Evolutionary conservation across 2,329 filamentous ascomycete genomes (phyloP), one percentile per base, ranked within the genome.

Genomic region (Mariannaea elegans): DNA sequence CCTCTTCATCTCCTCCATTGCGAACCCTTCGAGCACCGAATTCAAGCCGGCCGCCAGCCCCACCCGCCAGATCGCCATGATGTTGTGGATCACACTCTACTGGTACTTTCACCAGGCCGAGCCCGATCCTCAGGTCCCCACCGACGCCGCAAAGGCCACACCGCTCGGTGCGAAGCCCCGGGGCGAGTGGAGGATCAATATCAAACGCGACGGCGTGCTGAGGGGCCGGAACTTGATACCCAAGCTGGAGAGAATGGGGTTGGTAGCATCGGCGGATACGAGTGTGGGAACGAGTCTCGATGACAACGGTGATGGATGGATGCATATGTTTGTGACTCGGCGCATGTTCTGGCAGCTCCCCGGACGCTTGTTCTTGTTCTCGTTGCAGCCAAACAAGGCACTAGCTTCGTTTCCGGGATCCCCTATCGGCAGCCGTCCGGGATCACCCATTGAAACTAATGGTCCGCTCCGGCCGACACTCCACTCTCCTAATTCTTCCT

Each of bases 21-120:
- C 92, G 48, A 92, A 91, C 66, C 93, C 94, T 0, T 90, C 90
- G 48, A 91, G 83, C 74, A 87, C 79, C 72, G 93, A 97, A 47
- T 96, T 90, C 79, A 92, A 91, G 72, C 87, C 92, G 1, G 86
- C 90, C 2, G 87, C 84, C 13, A 97, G 93, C 62, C 92, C 92
- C 0, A 95, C 93, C 1, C 84, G 94, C 42, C 92, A 97, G 78
- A 92, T 97, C 61, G 94, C 94, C 66, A 93, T 97, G 92, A 97
- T 97, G 90, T 84, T 98, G 7, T 98, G 93, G 92, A 88, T 93
- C 31, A 94, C 93, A 1, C 81, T 98, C 39, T 97, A 93, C 81
- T 98, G 94, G 94, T 98, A 98, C 80, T 98, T 97, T 70, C 94
- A 97, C 78, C 92, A 97, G 75, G 84, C 88, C 1, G 84, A 90